These are phyloP conservation scores for Polyplosphaeria fusca DNA, from an alignment of 495 filamentous ascomycete species.

Conservation along the genomic window DNA sequence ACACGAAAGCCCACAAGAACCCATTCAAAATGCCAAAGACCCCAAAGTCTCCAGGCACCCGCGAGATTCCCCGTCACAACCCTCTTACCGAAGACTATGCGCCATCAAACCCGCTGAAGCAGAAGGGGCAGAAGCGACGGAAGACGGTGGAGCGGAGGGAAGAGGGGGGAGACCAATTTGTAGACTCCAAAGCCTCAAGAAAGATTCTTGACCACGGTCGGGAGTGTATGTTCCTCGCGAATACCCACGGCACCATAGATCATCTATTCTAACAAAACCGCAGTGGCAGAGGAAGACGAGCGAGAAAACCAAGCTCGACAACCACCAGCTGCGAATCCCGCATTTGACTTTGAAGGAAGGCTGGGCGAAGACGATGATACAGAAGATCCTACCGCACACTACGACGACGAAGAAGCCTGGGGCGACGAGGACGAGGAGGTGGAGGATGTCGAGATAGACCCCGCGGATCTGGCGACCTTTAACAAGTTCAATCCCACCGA, in stretches of 20 bases:
- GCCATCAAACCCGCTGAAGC: slow-evolving; percentile 39
- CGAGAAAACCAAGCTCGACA: slow-evolving; percentile 46
- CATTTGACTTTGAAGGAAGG: slow-evolving; percentile 64
- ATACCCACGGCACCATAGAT: too few species aligned
- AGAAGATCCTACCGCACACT: slow-evolving; percentile 41
- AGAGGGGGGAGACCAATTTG: slow-evolving; percentile 64
- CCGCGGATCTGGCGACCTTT: slow-evolving; percentile 85
- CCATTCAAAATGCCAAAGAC: slow-evolving; percentile 35
- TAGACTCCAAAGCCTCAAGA: slow-evolving; percentile 81
- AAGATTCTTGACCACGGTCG: slow-evolving; percentile 86
- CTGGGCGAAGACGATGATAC: slow-evolving; percentile 47
- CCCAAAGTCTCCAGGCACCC: slow-evolving; percentile 24
- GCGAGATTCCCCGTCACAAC: slow-evolving; percentile 37
- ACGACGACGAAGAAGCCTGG: slow-evolving; percentile 56
- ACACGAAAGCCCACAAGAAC: neutral
- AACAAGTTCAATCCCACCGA: slow-evolving; percentile 76
- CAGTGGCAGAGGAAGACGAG: slow-evolving; percentile 74
- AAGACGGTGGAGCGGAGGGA: slow-evolving; percentile 44
- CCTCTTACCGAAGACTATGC: slow-evolving; percentile 45
- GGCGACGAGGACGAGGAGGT: slow-evolving; percentile 66
- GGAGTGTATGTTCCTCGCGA: too few species aligned
- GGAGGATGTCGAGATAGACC: slow-evolving; percentile 82
- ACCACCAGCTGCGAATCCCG: slow-evolving; percentile 48
- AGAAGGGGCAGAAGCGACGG: slow-evolving; percentile 41
- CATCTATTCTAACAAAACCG: too few species aligned